Evolutionary conservation across 2,329 filamentous ascomycete species (phyloP).

Genomic region (Remersonia thermophila): DNA sequence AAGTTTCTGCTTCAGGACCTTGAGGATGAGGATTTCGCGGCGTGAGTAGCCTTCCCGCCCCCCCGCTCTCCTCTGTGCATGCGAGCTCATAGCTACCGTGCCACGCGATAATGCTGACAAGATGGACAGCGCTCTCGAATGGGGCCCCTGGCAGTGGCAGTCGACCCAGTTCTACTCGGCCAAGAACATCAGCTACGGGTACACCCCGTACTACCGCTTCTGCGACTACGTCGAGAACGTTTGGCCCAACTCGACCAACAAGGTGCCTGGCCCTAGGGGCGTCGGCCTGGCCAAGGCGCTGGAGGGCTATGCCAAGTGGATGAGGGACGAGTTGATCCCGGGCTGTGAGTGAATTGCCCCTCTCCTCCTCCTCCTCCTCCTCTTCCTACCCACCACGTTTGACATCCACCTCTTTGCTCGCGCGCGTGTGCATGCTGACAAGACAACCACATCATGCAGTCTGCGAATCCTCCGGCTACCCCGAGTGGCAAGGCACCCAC

Average conservation of each 20-base stretch:
- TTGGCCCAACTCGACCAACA: slow-evolving; percentile 28
- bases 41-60: no score
- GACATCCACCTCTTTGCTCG: no score
- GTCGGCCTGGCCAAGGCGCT: slow-evolving; percentile 40
- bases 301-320: slow-evolving; percentile 38
- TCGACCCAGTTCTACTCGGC: slow-evolving; percentile 17
- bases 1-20: slow-evolving; percentile 36
- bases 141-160: slow-evolving; percentile 47
- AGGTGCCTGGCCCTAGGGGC: slow-evolving; percentile 35
- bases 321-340: slow-evolving; percentile 29
- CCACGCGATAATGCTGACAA: no score
- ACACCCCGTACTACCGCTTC: slow-evolving; percentile 36
- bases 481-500: slow-evolving; percentile 29
- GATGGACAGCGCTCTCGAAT: slow-evolving; percentile 14
- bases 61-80: no score
- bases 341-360: slow-evolving; percentile 27
- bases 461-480: slow-evolving; percentile 30
- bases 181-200: slow-evolving; percentile 31
- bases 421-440: no score
- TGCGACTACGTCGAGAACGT: slow-evolving; percentile 37
- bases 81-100: no score
- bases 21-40: slow-evolving; percentile 32
- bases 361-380: no score
- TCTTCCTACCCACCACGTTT: no score
- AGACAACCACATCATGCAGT: slow-evolving; percentile 3